Conservation (phyloP, 305 asterid genomes). For the Fraxinus baroniana region DNA sequence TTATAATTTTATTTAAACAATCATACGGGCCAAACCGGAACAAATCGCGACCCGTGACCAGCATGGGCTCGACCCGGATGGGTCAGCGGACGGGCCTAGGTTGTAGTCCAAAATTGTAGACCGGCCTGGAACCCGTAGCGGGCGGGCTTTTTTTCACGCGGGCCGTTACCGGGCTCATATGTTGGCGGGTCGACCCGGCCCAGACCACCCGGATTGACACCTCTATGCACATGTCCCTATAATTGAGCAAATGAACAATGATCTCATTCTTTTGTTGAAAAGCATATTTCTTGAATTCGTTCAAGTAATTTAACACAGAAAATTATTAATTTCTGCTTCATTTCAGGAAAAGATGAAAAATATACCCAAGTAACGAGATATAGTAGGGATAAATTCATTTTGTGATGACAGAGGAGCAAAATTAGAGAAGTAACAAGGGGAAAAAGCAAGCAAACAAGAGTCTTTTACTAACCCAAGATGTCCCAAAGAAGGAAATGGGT, state of each 20-base stretch:
- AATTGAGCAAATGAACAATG: background rate
- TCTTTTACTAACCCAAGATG: background rate
- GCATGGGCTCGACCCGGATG: no score
- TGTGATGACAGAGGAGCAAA: background rate
- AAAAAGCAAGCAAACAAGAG: background rate
- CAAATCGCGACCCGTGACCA: no score
- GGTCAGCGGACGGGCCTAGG: no score
- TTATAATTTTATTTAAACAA: no score
- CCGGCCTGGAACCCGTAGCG: no score
- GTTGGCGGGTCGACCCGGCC: no score
- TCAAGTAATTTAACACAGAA: slow-evolving; percentile 2
- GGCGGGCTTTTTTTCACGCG: no score
- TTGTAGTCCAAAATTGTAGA: no score
- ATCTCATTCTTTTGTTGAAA: slow-evolving; percentile 7
- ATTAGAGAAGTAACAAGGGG: background rate
- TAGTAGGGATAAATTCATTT: background rate
- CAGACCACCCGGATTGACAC: no score
- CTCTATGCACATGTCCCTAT: background rate
- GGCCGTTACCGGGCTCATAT: no score
- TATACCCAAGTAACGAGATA: background rate
- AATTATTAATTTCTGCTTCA: background rate
- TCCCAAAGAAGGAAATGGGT: background rate
- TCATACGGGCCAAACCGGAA: no score
- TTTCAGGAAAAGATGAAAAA: background rate
- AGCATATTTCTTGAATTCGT: slow-evolving; percentile 1